Percentiles rank a stretch among this genome's conserved stretches.
These are phyloP conservation scores for Flagelloscypha sp. DNA, from an alignment of 768 basidiomycete genomes.

Conservation along the genomic window DNA sequence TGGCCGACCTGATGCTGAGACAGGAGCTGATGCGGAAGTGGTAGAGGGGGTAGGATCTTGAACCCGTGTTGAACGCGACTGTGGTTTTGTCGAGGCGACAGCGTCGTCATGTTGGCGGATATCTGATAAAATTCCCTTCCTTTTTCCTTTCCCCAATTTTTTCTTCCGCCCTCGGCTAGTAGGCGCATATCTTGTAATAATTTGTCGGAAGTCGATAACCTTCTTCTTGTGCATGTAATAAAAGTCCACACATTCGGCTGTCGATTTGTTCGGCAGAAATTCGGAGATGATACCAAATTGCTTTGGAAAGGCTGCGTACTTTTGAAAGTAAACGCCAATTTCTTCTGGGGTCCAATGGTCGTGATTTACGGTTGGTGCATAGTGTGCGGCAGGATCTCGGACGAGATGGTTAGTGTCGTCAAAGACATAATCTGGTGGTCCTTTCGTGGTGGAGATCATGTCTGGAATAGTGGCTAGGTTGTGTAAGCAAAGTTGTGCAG, in stretches of 20 bases:
- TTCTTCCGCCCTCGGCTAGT: conserved; percentile 58
- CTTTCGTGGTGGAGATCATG: conserved; percentile 68
- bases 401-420: conserved; percentile 85
- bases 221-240: conserved; percentile 95
- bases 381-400: conserved; percentile 70
- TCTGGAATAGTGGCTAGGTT: conserved; percentile 88
- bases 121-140: conserved; percentile 73
- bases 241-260: conserved; percentile 83
- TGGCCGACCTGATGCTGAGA: conserved; percentile 12
- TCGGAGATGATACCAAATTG: conserved; percentile 92
- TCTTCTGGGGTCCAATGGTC: conserved; percentile 90
- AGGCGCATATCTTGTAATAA: conserved; percentile 56
- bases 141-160: conserved; percentile 65
- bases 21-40: conserved; percentile 25
- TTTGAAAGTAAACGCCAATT: conserved; percentile 66
- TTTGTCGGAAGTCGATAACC: conserved; percentile 75
- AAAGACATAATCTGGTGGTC: conserved; percentile 53
- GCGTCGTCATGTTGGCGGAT: conserved; percentile 71
- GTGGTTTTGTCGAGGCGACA: no score
- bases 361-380: conserved; percentile 65
- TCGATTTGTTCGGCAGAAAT: conserved; percentile 73
- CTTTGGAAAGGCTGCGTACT: conserved; percentile 81
- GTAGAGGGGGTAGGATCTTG: no score
- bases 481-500: conserved; percentile 73
- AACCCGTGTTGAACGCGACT: conserved; percentile 11